Evolutionary conservation across 768 basidiomycete species (phyloP), one percentile per base, ranked within the genome.

Genomic region (Lentinula sp.): DNA sequence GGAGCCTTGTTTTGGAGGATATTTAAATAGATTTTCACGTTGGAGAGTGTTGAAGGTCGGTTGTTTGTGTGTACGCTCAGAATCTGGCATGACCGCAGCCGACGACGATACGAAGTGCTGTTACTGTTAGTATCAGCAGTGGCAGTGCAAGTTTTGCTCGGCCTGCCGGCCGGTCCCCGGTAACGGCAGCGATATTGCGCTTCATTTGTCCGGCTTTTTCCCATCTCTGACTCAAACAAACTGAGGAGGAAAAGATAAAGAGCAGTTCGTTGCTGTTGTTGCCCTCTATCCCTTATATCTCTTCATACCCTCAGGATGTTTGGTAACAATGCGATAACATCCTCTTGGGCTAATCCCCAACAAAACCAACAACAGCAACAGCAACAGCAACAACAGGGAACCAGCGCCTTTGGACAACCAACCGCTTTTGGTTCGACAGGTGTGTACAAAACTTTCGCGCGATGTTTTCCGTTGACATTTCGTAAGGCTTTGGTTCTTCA

Each of bases 11-110:
- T 80, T 79, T 32, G 89, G 80, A 0, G 96, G 97, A 61, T 86
- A 79, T 72, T 83, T 81, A 75, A 97, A 97, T 4, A 79, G 72
- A 6, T 84, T 76, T 76, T 97, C 94, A 59, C 95, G 83, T 33
- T 78, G 79, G 55, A 95, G 81, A 4, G 95, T 96, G 69, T 87
- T 82, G 71, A 96, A 98, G 0, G 89, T 90, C 15, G 81, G 79
- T 16, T 64, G 74, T 65, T 71, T 75, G 62, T 69, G 74, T 55
- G 73, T 67, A 55, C 64, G 69, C 57, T 69, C 73, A 33, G 81
- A 78, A 66, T 83, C 82, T 37, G 83, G 81, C 86, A 88, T 88
- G 28, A 28, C 23, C 23, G 23, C 28, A 62, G 67, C 68, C 51
- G 20, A 59, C 52, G 41, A 57, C 16, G 16, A 20, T 8, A 48